Conservation (phyloP, 2,329 filamentous ascomycete species). For the Bipolaris sorokiniana region DNA sequence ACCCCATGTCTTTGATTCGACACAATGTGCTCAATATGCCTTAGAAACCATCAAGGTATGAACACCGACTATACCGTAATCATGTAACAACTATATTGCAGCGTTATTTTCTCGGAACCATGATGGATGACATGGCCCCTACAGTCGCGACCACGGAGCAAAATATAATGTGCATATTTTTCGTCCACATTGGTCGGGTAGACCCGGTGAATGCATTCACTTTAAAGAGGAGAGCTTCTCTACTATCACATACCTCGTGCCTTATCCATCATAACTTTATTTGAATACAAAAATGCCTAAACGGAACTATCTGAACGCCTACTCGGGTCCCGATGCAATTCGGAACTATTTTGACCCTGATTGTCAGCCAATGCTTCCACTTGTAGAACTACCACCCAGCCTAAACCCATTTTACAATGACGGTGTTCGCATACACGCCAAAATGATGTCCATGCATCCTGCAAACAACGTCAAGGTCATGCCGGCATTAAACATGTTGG, state of each 20-base stretch:
- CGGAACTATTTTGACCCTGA: slow-evolving; percentile 67
- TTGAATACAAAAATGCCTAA: slow-evolving; percentile 11
- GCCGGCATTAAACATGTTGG: slow-evolving; percentile 49
- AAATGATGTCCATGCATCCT: slow-evolving; percentile 70
- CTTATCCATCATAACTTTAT: background rate
- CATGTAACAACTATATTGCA: too few species aligned
- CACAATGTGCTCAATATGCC: slow-evolving; percentile 31
- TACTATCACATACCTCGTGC: background rate
- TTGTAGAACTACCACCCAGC: slow-evolving; percentile 64
- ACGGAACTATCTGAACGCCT: slow-evolving; percentile 56
- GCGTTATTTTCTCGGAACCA: too few species aligned
- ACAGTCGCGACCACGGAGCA: too few species aligned
- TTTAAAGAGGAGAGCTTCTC: slow-evolving; percentile 4
- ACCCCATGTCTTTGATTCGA: background rate
- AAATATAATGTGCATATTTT: background rate
- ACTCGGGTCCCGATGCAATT: slow-evolving; percentile 63
- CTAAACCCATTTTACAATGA: slow-evolving; percentile 64
- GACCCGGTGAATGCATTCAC: background rate
- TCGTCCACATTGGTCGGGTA: background rate
- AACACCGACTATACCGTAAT: too few species aligned
- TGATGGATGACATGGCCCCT: slow-evolving; percentile 7
- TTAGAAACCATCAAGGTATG: slow-evolving; percentile 1
- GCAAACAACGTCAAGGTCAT: slow-evolving; percentile 70
- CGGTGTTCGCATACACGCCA: slow-evolving; percentile 68
- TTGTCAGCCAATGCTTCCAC: slow-evolving; percentile 61